These are phyloP conservation scores for Macrophomina tecta DNA, from an alignment of 2,329 filamentous ascomycete genomes.

Conservation along the genomic window DNA sequence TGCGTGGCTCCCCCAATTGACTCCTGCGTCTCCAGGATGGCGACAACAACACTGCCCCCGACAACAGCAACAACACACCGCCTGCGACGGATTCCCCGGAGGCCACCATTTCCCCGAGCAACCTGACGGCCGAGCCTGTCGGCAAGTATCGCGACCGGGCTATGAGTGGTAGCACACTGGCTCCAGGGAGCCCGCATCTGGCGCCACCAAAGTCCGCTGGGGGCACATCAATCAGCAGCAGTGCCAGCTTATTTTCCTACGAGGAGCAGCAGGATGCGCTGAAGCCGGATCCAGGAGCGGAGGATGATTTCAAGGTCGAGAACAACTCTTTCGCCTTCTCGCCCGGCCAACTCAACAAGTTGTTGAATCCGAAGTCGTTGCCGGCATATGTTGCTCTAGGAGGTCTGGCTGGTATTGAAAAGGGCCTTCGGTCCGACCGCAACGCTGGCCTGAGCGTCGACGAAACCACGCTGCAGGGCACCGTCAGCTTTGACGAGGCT, in stretches of 20 bases:
- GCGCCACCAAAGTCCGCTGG: constrained; percentile 21
- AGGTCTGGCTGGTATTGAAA: constrained; percentile 74
- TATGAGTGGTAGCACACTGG: constrained; percentile 28
- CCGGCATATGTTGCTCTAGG: constrained; percentile 77
- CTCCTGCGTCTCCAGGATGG: constrained; percentile 1
- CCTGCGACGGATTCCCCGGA: not conserved
- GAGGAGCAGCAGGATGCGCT: constrained; percentile 66
- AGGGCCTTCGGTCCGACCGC: constrained; percentile 71
- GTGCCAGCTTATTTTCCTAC: constrained; percentile 28
- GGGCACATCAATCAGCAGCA: constrained; percentile 23
- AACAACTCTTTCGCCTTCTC: constrained; percentile 82
- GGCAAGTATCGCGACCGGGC: constrained; percentile 16
- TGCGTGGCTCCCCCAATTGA: not conserved
- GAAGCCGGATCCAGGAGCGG: constrained; percentile 75
- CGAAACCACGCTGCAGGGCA: constrained; percentile 68
- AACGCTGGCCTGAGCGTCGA: constrained; percentile 72
- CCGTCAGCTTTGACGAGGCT: constrained; percentile 71
- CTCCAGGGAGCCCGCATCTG: constrained; percentile 11
- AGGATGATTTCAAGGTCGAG: constrained; percentile 74
- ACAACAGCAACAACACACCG: not conserved
- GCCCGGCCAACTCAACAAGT: constrained; percentile 79
- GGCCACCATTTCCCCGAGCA: not conserved
- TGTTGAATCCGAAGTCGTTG: constrained; percentile 80
- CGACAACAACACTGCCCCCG: not conserved
- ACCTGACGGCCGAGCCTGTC: not conserved